phyloP scores from a whole-genome alignment of 495 filamentous ascomycete species.

The Neurospora cerealis region DNA sequence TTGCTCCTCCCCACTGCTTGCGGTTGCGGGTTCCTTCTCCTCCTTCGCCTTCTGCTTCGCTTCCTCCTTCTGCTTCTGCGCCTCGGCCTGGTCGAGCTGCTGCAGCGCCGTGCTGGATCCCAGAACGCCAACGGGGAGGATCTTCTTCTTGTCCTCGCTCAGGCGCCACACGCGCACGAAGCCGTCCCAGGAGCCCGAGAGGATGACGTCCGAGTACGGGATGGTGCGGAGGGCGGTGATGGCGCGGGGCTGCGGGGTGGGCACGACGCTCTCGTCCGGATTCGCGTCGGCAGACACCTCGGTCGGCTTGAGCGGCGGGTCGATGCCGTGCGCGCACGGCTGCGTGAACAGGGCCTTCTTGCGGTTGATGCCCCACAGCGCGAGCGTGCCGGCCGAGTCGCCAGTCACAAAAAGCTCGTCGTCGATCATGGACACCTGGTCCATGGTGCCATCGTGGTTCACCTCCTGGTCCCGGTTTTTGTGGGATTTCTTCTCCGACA shows the following conservation, averaged over 20 bases:
- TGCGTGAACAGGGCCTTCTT: constrained; percentile 88
- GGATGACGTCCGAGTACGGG: constrained; percentile 76
- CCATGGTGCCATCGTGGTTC: constrained; percentile 73
- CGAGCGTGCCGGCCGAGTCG: constrained; percentile 75
- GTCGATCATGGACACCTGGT: constrained; percentile 80
- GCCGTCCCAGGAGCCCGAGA: constrained; percentile 93
- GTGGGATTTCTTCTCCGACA: constrained; percentile 44
- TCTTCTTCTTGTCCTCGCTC: constrained; percentile 68
- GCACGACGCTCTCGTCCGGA: constrained; percentile 43
- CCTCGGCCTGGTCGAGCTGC: not conserved
- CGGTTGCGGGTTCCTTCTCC: not conserved
- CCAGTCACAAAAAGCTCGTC: constrained; percentile 88
- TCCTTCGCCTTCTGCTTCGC: not conserved
- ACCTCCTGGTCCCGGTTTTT: constrained; percentile 27
- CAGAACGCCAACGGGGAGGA: constrained; percentile 61
- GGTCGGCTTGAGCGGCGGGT: constrained; percentile 50
- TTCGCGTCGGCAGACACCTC: constrained; percentile 61
- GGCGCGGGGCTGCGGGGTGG: constrained; percentile 64
- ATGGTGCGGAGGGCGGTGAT: constrained; percentile 82
- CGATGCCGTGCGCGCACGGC: constrained; percentile 73
- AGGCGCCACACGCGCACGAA: constrained; percentile 75
- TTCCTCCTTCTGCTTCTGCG: not conserved
- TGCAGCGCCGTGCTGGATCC: constrained; percentile 23
- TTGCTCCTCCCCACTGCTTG: not conserved
- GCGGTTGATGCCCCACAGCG: constrained; percentile 83